Evolutionary conservation across 1,139 yeast species (phyloP), one percentile per base, ranked within the genome.

Genomic region (Pichia sp.): DNA sequence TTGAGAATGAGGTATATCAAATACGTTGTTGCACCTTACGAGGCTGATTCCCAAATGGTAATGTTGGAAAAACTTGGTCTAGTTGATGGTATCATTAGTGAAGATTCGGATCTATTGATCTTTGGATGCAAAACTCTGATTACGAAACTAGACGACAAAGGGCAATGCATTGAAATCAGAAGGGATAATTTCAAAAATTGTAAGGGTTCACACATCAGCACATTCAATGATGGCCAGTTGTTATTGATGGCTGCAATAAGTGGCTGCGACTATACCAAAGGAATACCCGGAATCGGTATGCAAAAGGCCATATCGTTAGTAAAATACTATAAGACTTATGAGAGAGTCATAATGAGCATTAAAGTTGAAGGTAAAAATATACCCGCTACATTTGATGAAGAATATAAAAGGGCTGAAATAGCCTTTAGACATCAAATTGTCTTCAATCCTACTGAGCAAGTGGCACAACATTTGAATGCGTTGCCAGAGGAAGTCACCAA

Each of bases 21-120:
- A 59, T 93, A 82, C 64, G 81, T 93, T 16, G 99, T 95, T 8
- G 99, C 99, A 0, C 99, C 99, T 0, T 95, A 90, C 67, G 99
- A 95, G 71, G 99, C 99, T 0, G 99, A 95, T 68, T 88, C 99
- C 0, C 99, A 95, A 68, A 81, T 95, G 86, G 98, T 93, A 6
- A 90, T 85, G 64, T 75, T 95, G 50, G 99, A 93, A 67, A 81
- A 82, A 57, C 62, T 72, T 0, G 95, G 95, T 0, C 55, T 81
- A 1, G 95, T 90, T 10, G 87, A 90, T 60, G 99, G 95, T 0
- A 87, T 95, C 8, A 76, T 95, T 10, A 86, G 96, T 43, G 99
- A 95, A 66, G 99, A 95, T 67, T 90, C 98, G 0, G 99, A 95
- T 72, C 75, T 95, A 61, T 74, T 95, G 45, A 79, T 95, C 2